A percentile compares a stretch with the other conserved stretches of the same genome.
Conservation (phyloP, 2,329 filamentous ascomycete species). For the Sclerotinia borealis region DNA sequence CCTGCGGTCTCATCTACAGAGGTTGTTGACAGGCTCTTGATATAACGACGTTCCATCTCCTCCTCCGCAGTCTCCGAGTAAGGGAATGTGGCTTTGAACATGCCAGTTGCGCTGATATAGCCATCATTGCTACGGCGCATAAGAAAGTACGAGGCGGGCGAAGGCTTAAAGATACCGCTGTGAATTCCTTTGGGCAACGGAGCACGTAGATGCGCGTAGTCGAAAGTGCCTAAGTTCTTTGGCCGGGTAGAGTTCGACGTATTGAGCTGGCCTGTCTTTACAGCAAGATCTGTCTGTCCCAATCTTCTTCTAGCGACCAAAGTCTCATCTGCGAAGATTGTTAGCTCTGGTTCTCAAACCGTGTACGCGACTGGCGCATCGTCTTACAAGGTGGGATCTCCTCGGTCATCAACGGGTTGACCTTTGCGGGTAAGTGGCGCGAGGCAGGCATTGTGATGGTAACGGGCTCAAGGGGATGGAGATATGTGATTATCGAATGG, state of each 20-base stretch:
- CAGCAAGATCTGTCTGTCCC: slow-evolving; percentile 83
- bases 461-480: not conserved
- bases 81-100: slow-evolving; percentile 88
- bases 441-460: slow-evolving; percentile 21
- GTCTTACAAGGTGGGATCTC: slow-evolving; percentile 58
- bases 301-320: slow-evolving; percentile 73
- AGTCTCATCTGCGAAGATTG: slow-evolving; percentile 24
- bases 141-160: slow-evolving; percentile 88
- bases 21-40: slow-evolving; percentile 76
- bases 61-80: slow-evolving; percentile 69
- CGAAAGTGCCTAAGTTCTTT: slow-evolving; percentile 74
- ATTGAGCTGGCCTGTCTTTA: slow-evolving; percentile 70
- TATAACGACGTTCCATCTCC: slow-evolving; percentile 69
- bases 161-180: slow-evolving; percentile 84
- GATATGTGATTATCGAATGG: slow-evolving; percentile 1
- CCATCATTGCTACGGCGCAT: slow-evolving; percentile 88
- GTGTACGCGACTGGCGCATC: slow-evolving; percentile 16
- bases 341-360: slow-evolving; percentile 17
- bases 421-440: slow-evolving; percentile 47
- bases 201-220: slow-evolving; percentile 92
- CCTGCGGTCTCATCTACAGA: slow-evolving; percentile 90
- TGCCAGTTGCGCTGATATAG: slow-evolving; percentile 78
- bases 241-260: slow-evolving; percentile 66
- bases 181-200: slow-evolving; percentile 86
- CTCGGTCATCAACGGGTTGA: slow-evolving; percentile 61